Conservation (phyloP, 805 yeast genomes). For the Teunomyces barrocoloradensis region DNA sequence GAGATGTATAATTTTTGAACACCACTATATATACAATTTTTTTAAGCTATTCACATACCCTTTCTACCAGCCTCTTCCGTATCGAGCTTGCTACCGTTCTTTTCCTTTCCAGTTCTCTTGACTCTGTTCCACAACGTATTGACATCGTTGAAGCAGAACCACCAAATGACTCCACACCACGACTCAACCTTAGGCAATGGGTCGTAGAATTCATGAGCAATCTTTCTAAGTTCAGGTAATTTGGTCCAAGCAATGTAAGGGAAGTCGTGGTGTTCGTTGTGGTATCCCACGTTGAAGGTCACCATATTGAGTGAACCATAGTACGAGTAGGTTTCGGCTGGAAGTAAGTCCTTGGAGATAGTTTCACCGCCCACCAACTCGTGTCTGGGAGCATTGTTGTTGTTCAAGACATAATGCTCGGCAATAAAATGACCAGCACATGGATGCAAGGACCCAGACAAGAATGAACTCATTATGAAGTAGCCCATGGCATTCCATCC, state of each 20-base stretch:
- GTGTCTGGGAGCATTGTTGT: constrained; percentile 45
- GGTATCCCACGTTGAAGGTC: constrained; percentile 93
- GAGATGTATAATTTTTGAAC: constrained; percentile 42
- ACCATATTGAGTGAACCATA: constrained; percentile 75
- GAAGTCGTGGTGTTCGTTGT: constrained; percentile 94
- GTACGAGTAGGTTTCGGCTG: constrained; percentile 83
- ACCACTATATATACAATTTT: constrained; percentile 1
- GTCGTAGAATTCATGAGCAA: constrained; percentile 79
- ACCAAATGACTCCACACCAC: constrained; percentile 75
- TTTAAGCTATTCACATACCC: neutral
- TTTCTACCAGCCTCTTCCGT: neutral
- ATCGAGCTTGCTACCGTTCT: constrained; percentile 28
- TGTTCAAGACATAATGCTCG: constrained; percentile 78
- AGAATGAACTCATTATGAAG: constrained; percentile 70
- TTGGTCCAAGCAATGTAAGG: constrained; percentile 92
- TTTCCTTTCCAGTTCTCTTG: constrained; percentile 51
- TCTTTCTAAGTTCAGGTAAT: constrained; percentile 57
- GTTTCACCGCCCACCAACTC: constrained; percentile 15
- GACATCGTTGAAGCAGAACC: constrained; percentile 65
- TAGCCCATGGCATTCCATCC: constrained; percentile 65
- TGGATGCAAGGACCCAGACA: constrained; percentile 92
- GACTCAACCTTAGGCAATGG: constrained; percentile 74
- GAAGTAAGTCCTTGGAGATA: constrained; percentile 35
- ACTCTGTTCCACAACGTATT: constrained; percentile 81
- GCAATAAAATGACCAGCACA: constrained; percentile 94